Percentiles rank a stretch among this genome's conserved stretches.
Evolutionary conservation across 129 eudicot species (phyloP).

Genomic region (Centella asiatica): DNA sequence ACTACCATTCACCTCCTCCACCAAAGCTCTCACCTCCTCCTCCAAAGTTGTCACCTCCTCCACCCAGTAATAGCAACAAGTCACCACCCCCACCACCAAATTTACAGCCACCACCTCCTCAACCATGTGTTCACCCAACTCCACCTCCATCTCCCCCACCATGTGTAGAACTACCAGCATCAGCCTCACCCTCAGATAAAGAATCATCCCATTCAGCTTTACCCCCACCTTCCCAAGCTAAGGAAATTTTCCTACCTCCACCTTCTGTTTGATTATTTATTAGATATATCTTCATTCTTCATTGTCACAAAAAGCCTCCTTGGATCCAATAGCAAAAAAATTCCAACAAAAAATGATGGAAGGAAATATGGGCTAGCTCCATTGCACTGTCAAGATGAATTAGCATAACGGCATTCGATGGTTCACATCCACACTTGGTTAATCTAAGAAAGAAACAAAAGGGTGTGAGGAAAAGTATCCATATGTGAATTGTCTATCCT

Average conservation of each 20-base stretch:
- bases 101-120: not conserved
- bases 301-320: not conserved
- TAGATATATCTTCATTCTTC: not conserved
- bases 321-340: not conserved
- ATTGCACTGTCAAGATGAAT: conserved; percentile 8
- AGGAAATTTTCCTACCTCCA: not conserved
- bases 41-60: conserved; percentile 7
- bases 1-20: conserved; percentile 16
- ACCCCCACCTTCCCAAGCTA: conserved; percentile 4
- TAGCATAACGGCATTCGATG: not conserved
- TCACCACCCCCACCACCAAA: conserved; percentile 13
- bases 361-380: not conserved
- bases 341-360: not conserved
- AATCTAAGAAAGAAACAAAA: not conserved
- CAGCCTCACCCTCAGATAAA: conserved; percentile 1
- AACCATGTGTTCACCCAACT: not conserved
- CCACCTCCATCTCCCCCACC: conserved; percentile 15
- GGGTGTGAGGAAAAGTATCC: not conserved
- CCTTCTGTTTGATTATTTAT: conserved; percentile 1
- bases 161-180: conserved; percentile 3
- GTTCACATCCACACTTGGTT: not conserved
- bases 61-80: not conserved
- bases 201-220: conserved; percentile 13
- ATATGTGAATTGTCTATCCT: not conserved
- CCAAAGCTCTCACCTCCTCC: conserved; percentile 13